Evolutionary conservation across 129 eudicot species (phyloP).

Genomic region (Tagetes erecta): DNA sequence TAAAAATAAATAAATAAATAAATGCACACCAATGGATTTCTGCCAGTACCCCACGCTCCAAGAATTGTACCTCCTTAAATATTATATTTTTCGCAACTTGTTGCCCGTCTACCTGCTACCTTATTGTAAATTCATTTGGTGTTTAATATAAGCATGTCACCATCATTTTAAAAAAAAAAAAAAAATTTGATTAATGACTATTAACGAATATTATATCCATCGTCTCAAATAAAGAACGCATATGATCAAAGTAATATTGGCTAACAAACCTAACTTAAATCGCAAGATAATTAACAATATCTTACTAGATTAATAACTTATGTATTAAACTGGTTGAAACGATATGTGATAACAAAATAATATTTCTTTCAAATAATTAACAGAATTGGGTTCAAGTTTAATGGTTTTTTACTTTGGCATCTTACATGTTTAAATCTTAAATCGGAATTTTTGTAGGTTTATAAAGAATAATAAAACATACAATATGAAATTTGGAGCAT

Average conservation of each 20-base stretch:
- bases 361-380: no score
- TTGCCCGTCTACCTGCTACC: no score
- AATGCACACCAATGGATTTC: conserved; percentile 11
- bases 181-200: no score
- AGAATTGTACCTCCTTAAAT: conserved; percentile 25
- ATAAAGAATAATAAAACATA: not conserved
- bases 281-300: not conserved
- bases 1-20: not conserved
- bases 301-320: not conserved
- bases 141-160: no score
- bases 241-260: not conserved
- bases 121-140: no score
- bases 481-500: not conserved
- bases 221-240: not conserved
- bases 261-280: not conserved
- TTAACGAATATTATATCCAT: no score
- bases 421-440: no score
- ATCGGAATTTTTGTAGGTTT: not conserved
- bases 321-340: no score
- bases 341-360: no score
- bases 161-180: no score
- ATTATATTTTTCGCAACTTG: conserved; percentile 12
- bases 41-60: conserved; percentile 34
- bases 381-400: no score
- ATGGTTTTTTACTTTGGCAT: no score